Evolutionary conservation across 2,329 filamentous ascomycete species (phyloP).

Genomic region (Geosmithia flava): DNA sequence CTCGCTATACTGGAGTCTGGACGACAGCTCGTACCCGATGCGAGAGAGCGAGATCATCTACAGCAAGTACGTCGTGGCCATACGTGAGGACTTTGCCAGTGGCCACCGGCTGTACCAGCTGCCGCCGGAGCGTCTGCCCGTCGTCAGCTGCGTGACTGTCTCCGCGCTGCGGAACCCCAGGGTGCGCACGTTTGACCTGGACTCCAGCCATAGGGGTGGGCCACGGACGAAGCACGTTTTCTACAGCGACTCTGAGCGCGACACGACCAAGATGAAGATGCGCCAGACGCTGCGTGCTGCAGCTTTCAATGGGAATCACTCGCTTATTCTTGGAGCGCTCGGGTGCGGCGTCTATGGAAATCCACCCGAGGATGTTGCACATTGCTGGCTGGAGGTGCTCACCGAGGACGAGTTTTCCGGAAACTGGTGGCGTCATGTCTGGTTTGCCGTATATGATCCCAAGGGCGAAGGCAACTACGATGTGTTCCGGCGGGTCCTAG

Average conservation of each 20-base stretch:
- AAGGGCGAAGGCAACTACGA: conserved; percentile 34
- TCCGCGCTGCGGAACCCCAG: conserved; percentile 38
- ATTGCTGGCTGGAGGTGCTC: conserved; percentile 50
- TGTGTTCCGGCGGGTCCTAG: conserved; percentile 20
- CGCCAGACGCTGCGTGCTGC: conserved; percentile 46
- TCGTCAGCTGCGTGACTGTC: conserved; percentile 48
- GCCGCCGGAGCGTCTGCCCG: conserved; percentile 23
- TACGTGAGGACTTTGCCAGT: conserved; percentile 34
- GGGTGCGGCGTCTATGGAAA: conserved; percentile 58
- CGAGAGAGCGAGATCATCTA: conserved; percentile 39
- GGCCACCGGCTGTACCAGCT: conserved; percentile 28
- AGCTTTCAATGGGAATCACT: conserved; percentile 38
- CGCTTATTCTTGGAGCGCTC: conserved; percentile 54
- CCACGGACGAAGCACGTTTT: conserved; percentile 13
- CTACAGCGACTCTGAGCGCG: conserved; percentile 27
- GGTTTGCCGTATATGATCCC: conserved; percentile 48
- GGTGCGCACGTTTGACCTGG: conserved; percentile 5
- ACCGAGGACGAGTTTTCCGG: conserved; percentile 46
- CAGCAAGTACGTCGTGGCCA: conserved; percentile 46
- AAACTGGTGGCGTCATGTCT: conserved; percentile 50
- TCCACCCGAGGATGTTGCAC: conserved; percentile 46
- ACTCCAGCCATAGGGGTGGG: conserved; percentile 5
- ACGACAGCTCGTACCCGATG: conserved; percentile 38
- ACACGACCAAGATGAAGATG: conserved; percentile 50
- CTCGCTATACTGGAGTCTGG: conserved; percentile 35